Conservation (phyloP, 2,329 filamentous ascomycete species). For the Knufia petricola region DNA sequence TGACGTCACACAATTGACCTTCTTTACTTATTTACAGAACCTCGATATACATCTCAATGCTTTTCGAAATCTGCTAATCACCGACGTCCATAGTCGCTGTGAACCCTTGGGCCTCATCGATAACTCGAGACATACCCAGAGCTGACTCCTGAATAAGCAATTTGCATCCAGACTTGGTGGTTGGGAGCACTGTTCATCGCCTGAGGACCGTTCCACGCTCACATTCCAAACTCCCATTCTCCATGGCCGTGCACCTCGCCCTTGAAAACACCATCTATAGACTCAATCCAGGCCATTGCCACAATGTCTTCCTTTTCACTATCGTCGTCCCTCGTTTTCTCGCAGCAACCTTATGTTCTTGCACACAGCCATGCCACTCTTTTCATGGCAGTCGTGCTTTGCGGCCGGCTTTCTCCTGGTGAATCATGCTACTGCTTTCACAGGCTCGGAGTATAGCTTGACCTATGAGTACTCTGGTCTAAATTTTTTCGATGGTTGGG, state of each 20-base stretch:
- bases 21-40: too few relatives aligned
- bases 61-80: too few relatives aligned
- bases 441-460: slow-evolving; percentile 17
- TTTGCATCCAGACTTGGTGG: too few relatives aligned
- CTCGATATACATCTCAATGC: too few relatives aligned
- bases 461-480: slow-evolving; percentile 25
- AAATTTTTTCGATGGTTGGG: slow-evolving; percentile 33
- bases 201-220: too few relatives aligned
- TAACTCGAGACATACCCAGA: too few relatives aligned
- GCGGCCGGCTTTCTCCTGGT: neutral
- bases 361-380: slow-evolving; percentile 2
- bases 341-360: neutral
- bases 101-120: too few relatives aligned
- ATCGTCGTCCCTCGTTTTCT: slow-evolving; percentile 1
- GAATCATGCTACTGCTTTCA: slow-evolving; percentile 9
- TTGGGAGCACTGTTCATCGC: too few relatives aligned
- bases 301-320: neutral
- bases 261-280: neutral
- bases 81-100: too few relatives aligned
- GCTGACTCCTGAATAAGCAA: too few relatives aligned
- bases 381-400: slow-evolving; percentile 6
- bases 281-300: neutral
- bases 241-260: neutral
- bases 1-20: neutral
- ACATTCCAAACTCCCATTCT: neutral